Conservation (phyloP, 768 basidiomycete genomes). For the Psilocybe azurescens region DNA sequence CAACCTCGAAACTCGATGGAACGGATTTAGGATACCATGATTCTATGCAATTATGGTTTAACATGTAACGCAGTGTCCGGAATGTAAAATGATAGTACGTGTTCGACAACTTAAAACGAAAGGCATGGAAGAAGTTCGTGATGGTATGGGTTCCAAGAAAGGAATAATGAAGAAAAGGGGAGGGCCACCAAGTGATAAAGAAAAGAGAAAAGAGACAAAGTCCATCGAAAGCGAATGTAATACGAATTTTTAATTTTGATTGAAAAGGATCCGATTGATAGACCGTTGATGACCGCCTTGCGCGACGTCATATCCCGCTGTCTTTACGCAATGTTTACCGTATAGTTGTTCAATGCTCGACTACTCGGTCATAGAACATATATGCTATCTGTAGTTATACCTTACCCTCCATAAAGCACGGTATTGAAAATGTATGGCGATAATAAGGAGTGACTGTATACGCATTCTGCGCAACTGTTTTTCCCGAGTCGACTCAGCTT, state of each 20-base stretch:
- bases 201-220: slow-evolving; percentile 10
- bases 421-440: no score
- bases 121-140: slow-evolving; percentile 24
- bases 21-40: background rate
- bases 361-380: no score
- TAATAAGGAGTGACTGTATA: no score
- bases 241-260: slow-evolving; percentile 36
- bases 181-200: background rate
- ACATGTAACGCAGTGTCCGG: slow-evolving; percentile 16
- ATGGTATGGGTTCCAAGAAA: slow-evolving; percentile 19
- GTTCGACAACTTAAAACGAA: slow-evolving; percentile 21
- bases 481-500: no score
- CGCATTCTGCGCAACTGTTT: no score
- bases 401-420: no score
- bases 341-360: no score
- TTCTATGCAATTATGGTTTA: slow-evolving; percentile 23
- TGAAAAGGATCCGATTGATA: slow-evolving; percentile 74
- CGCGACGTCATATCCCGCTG: slow-evolving; percentile 63
- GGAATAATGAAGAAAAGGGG: slow-evolving; percentile 10
- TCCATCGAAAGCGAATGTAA: slow-evolving; percentile 12
- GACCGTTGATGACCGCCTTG: slow-evolving; percentile 78
- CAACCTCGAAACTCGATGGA: no score
- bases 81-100: slow-evolving; percentile 19
- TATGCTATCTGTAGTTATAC: no score
- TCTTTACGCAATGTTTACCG: no score